Percentiles rank a stretch among this genome's conserved stretches.
Evolutionary conservation across 1,139 yeast genomes (phyloP).

Genomic region (Ashbya aceris): DNA sequence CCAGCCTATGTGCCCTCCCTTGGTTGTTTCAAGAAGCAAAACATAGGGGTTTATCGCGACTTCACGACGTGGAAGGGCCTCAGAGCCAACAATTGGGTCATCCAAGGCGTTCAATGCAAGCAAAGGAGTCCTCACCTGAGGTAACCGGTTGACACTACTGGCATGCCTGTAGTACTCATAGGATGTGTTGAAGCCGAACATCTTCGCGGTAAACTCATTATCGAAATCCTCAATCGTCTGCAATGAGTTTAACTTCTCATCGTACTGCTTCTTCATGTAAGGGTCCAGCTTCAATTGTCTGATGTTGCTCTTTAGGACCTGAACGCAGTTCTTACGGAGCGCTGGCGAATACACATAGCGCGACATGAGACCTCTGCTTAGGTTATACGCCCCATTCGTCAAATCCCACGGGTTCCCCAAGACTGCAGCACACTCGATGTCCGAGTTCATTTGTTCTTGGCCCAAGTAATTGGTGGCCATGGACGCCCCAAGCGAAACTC

Average conservation of each 20-base stretch:
- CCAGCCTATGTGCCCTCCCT: conserved; percentile 65
- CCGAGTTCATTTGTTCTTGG: conserved; percentile 37
- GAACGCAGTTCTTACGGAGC: conserved; percentile 42
- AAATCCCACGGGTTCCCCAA: conserved; percentile 54
- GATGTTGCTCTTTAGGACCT: conserved; percentile 38
- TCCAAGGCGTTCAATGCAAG: conserved; percentile 43
- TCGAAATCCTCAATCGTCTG: conserved; percentile 40
- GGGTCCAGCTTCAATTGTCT: conserved; percentile 30
- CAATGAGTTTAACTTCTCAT: conserved; percentile 11
- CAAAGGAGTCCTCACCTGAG: conserved; percentile 44
- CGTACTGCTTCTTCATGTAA: conserved; percentile 13
- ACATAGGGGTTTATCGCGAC: conserved; percentile 47
- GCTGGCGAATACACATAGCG: conserved; percentile 43
- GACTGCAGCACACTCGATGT: conserved; percentile 41
- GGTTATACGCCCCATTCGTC: conserved; percentile 37
- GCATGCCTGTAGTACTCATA: conserved; percentile 47
- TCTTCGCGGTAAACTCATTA: conserved; percentile 42
- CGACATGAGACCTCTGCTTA: conserved; percentile 38
- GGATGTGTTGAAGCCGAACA: conserved; percentile 46
- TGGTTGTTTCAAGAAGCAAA: conserved; percentile 43
- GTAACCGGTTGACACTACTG: conserved; percentile 42
- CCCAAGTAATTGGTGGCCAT: conserved; percentile 47
- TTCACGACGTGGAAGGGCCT: conserved; percentile 41
- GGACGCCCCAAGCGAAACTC: conserved; percentile 53
- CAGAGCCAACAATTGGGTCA: conserved; percentile 49